phyloP scores from a whole-genome alignment of 129 eudicot species.

The Kitagawia praeruptora region DNA sequence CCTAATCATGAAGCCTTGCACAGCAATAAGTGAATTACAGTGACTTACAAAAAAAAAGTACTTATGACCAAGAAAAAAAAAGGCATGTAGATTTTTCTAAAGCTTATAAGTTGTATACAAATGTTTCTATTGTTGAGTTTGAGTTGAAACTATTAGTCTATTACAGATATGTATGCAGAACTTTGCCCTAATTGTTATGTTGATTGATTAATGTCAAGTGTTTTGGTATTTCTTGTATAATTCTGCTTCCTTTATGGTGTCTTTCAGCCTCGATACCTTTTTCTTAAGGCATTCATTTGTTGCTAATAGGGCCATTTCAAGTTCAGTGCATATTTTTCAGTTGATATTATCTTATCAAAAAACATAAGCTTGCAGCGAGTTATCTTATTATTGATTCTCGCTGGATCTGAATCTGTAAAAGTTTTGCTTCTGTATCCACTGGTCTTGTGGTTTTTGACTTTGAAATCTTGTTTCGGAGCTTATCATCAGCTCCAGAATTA shows the following conservation, averaged over 20 bases:
- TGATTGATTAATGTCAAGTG: not conserved
- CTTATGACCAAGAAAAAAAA: too few species aligned
- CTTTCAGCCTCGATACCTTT: not conserved
- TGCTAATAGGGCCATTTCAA: not conserved
- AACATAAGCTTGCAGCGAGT: not conserved
- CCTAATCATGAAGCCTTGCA: too few species aligned
- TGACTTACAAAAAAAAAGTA: too few species aligned
- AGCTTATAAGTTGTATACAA: not conserved
- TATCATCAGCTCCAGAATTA: not conserved
- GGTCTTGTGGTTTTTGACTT: not conserved
- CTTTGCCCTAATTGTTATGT: not conserved
- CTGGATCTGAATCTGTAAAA: not conserved
- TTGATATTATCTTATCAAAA: not conserved
- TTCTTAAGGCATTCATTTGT: not conserved
- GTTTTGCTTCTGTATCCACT: not conserved
- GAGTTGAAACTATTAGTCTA: not conserved
- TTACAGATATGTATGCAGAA: not conserved
- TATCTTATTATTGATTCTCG: not conserved
- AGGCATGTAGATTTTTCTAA: too few species aligned
- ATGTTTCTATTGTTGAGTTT: not conserved
- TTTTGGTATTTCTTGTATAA: not conserved
- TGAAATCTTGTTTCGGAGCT: too few species aligned
- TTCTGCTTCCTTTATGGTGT: not conserved
- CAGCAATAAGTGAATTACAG: too few species aligned
- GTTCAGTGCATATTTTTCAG: not conserved